Conservation (phyloP, 257 asterid species). For the Nyctanthes arbortristis region DNA sequence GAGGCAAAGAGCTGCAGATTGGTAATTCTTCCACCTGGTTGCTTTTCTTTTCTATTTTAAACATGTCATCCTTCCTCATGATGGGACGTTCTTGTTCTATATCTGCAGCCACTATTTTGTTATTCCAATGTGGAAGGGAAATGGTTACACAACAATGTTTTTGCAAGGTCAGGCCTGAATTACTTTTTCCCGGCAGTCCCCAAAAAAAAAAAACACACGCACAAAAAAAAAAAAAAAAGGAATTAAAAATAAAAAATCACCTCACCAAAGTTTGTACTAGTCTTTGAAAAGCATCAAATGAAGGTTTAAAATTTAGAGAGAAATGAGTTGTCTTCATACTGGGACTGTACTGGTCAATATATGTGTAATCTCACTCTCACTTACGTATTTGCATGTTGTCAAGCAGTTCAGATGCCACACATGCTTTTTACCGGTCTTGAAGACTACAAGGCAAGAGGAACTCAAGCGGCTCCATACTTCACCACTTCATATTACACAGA, state of each 20-base stretch:
- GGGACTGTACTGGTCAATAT: too few species aligned
- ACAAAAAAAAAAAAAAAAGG: too few species aligned
- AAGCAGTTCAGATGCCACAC: slow-evolving; percentile 93
- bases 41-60: slow-evolving; percentile 15
- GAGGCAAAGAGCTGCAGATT: slow-evolving; percentile 73
- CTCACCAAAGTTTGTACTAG: too few species aligned
- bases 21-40: slow-evolving; percentile 43
- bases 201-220: too few species aligned
- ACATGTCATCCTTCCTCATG: slow-evolving; percentile 11
- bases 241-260: too few species aligned
- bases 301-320: too few species aligned
- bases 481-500: slow-evolving; percentile 75
- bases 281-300: too few species aligned
- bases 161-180: slow-evolving; percentile 62
- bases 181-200: slow-evolving; percentile 17
- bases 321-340: too few species aligned
- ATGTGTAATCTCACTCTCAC: too few species aligned
- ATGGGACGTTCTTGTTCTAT: slow-evolving; percentile 17
- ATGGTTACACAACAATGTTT: slow-evolving; percentile 87
- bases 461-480: slow-evolving; percentile 92
- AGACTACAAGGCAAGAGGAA: slow-evolving; percentile 94
- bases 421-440: slow-evolving; percentile 95
- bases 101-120: slow-evolving; percentile 81
- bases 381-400: too few species aligned
- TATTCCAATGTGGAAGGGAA: slow-evolving; percentile 93